Base-by-base conservation (phyloP, 2,329 filamentous ascomycete species). In the Fusarium sp. region DNA sequence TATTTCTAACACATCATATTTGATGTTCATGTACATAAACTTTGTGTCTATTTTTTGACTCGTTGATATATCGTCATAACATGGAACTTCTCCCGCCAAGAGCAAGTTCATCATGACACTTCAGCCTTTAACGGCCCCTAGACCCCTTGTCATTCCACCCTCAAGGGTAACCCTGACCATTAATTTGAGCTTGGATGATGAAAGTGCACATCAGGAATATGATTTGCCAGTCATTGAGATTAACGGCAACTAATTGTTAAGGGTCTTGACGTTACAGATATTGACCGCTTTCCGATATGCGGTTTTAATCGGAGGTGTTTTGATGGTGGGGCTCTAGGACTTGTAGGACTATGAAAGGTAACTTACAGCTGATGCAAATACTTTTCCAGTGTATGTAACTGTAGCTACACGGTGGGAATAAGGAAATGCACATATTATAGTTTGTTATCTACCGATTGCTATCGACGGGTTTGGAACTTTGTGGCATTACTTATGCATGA, bases 131-230 rank as follows among this genome's bases (percentile, higher is more conserved):
- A 39, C 27, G 27, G 29, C 22, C 29, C 18, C 29, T 49, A 27
- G 46, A 42, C 38, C 68, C 68, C 63, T 54, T 59, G 62, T 70
- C 53, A 49, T 70, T 57, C 52, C 33, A 66, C 47, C 52, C 36
- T 67, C 70, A 56, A 70, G 70, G 70, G 57, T 73, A 49, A 53
- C 61, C 66, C 70, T 62, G 70, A 57, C 39, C 55, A 55, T 54
- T 73, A 56, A 72, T 70, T 73, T 73, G 65, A 65, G 60, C 59
- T 58, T 70, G 57, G 70, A 67, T 60, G 53, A 61, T 49, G 46
- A 65, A 55, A 61, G 39, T 10, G 15, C 25, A 46, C 10, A 39
- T 65, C 29, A 27, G 12, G 6, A 17, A 55, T 54, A 31, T 73
- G 58, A 73, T 73, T 73, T 70, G 70, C 52, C 47, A 49, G 42